Base-by-base conservation (phyloP, 495 filamentous ascomycete species). In the Penicillium pulvis region DNA sequence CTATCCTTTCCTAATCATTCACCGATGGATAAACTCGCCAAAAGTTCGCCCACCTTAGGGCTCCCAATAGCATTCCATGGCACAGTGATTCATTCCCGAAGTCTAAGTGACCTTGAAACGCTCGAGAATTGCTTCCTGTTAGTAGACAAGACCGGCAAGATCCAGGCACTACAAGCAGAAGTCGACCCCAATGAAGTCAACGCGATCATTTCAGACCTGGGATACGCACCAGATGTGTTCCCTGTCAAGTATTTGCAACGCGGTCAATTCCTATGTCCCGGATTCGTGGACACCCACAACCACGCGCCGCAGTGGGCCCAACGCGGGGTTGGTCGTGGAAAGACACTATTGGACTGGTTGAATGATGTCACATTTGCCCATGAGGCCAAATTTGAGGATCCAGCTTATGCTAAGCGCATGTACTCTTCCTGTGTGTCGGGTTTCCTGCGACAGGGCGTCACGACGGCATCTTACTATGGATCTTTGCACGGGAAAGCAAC, bases 271-370 rank as follows among this genome's bases (percentile, higher is more conserved):
- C 60, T 87, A 12, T 79, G 83, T 49, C 85, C 85, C 1, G 85
- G 84, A 11, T 85, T 87, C 66, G 71, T 87, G 23, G 84, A 87
- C 70, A 86, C 84, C 11, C 85, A 87, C 74, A 86, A 83, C 60
- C 85, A 87, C 59, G 85, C 85, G 6, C 85, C 85, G 5, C 85
- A 88, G 63, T 87, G 80, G 79, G 74, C 81, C 11, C 82, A 86
- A 58, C 80, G 83, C 39, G 85, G 85, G 1, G 69, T 83, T 3
- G 84, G 84, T 12, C 80, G 82, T 46, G 81, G 83, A n/a, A 74
- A 80, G 55, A 74, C 79, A 24, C 76, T 88, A 23, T 70, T 87
- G 1, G 81, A 84, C 62, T 88, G 85, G 85, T 69, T 88, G 20
- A 71, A 82, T 7, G 65, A 75, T 11, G 72, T 85, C 33, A 90